Evolutionary conservation across 78 protist species (phyloP).

Genomic region (Cavenderia fasciculata): DNA sequence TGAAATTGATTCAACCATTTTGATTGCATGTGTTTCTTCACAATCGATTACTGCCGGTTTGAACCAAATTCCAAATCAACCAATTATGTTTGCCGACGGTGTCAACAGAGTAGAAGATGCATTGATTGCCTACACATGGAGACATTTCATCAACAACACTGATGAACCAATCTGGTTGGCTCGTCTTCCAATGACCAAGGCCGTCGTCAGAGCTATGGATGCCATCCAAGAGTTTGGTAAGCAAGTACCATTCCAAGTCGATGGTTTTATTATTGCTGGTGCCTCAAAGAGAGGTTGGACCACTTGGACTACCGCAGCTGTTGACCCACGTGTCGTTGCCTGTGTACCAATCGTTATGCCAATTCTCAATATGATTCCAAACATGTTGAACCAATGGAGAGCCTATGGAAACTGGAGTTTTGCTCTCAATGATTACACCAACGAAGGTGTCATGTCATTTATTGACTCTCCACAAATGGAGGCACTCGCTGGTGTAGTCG

Average conservation of each 20-base stretch:
- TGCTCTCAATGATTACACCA: slow-evolving; percentile 71
- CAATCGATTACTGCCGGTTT: slow-evolving; percentile 46
- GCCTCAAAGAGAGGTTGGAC: slow-evolving; percentile 89
- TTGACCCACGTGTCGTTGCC: slow-evolving; percentile 70
- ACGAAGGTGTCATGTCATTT: slow-evolving; percentile 49
- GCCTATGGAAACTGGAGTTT: slow-evolving; percentile 71
- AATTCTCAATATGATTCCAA: slow-evolving; percentile 44
- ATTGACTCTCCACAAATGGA: slow-evolving; percentile 43
- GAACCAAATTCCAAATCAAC: slow-evolving; percentile 81
- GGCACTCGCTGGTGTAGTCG: slow-evolving; percentile 45
- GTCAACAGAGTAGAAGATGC: slow-evolving; percentile 61
- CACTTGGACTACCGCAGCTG: slow-evolving; percentile 79
- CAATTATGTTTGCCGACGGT: slow-evolving; percentile 69
- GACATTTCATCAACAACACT: slow-evolving; percentile 55
- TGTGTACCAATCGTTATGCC: slow-evolving; percentile 80
- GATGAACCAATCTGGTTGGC: slow-evolving; percentile 76
- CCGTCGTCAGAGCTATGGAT: slow-evolving; percentile 78
- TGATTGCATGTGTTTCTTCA: slow-evolving; percentile 54
- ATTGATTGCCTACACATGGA: slow-evolving; percentile 83
- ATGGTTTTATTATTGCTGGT: slow-evolving; percentile 77
- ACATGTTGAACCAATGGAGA: slow-evolving; percentile 59
- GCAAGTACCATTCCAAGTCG: slow-evolving; percentile 3
- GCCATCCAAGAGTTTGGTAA: slow-evolving; percentile 58
- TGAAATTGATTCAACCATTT: slow-evolving; percentile 1
- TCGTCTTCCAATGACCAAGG: slow-evolving; percentile 83